Evolutionary conservation across 2,329 filamentous ascomycete genomes (phyloP), one percentile per base, ranked within the genome.

Genomic region (Botrytis porri): DNA sequence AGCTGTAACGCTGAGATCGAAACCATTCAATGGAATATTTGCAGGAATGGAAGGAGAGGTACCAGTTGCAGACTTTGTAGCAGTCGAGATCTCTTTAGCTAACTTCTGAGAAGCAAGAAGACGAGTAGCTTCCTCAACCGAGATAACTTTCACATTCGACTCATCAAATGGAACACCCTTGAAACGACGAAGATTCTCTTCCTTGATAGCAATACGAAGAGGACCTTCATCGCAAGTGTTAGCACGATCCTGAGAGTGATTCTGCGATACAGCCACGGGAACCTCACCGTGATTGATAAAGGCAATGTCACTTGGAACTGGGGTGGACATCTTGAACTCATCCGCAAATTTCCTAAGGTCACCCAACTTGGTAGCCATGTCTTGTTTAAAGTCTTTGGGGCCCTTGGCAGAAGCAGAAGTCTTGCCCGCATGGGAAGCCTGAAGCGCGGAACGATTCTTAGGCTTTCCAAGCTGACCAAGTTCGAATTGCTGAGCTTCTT

Each of bases 281-380:
- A 32, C n/a, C 39, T 63, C n/a, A 45, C 39, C 39, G 39, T 43
- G 16, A 63, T 63, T 63, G 61, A 63, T 63, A 43, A 63, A 63
- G 16, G 61, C 39, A 22, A 63, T 63, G 29, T 63, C 61, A 43
- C n/a, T 29, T 32, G 39, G 39, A 8, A 63, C n/a, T 12, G 61
- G 39, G 12, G 61, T 45, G n/a, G 61, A 29, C n/a, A 63, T 43
- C 39, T 43, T 43, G n/a, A 63, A 63, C 29, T 63, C n/a, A 22
- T 43, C 16, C 16, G 61, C 37, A 22, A 63, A 63, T 63, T 63
- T 12, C n/a, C 12, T 45, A n/a, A 63, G 37, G 9, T 18, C n/a
- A 20, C 7, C 4, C 16, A 43, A 9, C 14, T 32, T 63, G 18
- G 18, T 22, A 3, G 51, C 51, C 51, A 16, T 57, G 7, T 57